Evolutionary conservation across 768 basidiomycete species (phyloP), one percentile per base, ranked within the genome.

Genomic region (Rhizopogon rudus): DNA sequence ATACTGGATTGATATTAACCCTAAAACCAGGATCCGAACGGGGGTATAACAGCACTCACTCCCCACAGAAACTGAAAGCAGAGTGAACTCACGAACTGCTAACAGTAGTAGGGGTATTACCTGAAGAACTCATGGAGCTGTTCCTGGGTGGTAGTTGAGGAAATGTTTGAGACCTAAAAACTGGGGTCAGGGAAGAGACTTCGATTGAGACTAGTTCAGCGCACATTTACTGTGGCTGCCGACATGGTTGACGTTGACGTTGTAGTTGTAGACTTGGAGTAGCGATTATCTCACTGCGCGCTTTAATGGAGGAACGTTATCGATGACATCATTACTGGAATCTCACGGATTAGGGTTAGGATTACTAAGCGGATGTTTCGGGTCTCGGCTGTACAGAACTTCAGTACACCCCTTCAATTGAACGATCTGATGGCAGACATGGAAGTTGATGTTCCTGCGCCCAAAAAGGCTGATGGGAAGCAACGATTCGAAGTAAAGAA

Each of bases 401-500:
- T 20, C 20, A 31, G 29, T 8, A 33, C 8, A 33, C 8, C 10
- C 31, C 31, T 3, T 33, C 10, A 33, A 33, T 33, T 9, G 31
- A 33, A 33, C 31, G 31, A 33, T 33, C 31, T 3, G 44, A 83
- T 84, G 82, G 78, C 82, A 31, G 83, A 81, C 46, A 83, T 83
- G 81, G 90, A 87, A 53, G 86, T 93, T 68, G 91, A 93, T 65
- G 66, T 65, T 20, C 62, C 69, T 43, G 62, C 67, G 29, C 39
- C 75, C 42, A 73, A 68, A 40, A 78, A 78, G 62, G 31, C 31
- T 10, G 79, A 82, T 44, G 69, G 61, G 28, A 93, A 93, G 75
- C 87, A 90, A 65, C 77, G 91, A 58, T 99, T 99, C 67, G 95
- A 98, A 72, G 97, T 99, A 60, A 99, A 99, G 81, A 98, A 99